Base-by-base conservation (phyloP, 2,329 filamentous ascomycete genomes). In the Botrytis byssoidea region DNA sequence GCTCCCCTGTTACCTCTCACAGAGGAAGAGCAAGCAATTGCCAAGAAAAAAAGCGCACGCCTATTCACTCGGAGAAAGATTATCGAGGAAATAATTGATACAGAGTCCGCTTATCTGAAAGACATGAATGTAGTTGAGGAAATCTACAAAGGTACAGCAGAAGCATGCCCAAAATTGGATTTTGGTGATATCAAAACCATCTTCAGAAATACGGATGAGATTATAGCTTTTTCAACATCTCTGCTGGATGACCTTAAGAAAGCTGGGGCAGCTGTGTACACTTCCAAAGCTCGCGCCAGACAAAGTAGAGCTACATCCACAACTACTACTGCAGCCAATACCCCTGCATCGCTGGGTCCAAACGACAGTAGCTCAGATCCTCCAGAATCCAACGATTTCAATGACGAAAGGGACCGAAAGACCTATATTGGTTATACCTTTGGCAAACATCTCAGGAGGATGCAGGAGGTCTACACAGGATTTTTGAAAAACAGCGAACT, bases 111-210 rank as follows among this genome's bases (percentile, higher is more conserved):
- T 9, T 98, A 97, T 82, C 91, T 97, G 73, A 90, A 94, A 76
- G 96, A 99, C 81, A 95, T 99, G 93, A 97, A 95, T 81, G 95
- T 99, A 71, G 92, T 97, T 3, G 94, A 97, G 80, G 95, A 98
- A 80, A 98, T 99, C 72, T 99, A 98, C 86, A 97, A 97, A 83
- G 94, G 93, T 61, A 98, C 96, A 0, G 93, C 94, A 1, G 90
- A 92, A 77, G 92, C 92, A 18, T 94, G 93, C 73, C 90, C 93
- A 14, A 90, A 94, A 76, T 88, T 98, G 42, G 93, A 92, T 61
- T 85, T 89, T 60, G 93, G 95, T 76, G 97, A 97, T 76, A 91
- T 97, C 79, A 97, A 95, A 81, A 87, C 93, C 20, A 89, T 99
- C 25, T 99, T 99, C 82, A 92, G 94, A 76, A 99, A 99, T 80